These are phyloP conservation scores for Rubia tinctorum DNA, from an alignment of 305 asterid species.

Conservation along the genomic window DNA sequence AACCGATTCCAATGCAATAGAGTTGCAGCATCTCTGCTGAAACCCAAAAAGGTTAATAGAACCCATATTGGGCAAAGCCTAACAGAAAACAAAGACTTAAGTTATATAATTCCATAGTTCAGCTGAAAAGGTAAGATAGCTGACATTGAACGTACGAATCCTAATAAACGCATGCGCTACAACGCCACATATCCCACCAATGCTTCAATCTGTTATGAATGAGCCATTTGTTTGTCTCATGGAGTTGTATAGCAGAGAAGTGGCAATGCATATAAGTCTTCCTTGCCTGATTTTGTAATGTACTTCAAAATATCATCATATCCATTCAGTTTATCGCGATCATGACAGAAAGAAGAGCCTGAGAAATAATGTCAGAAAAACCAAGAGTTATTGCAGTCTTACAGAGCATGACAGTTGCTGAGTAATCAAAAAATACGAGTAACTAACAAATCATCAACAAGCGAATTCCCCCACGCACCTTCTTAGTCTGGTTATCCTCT, in stretches of 20 bases:
- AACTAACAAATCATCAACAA: not conserved
- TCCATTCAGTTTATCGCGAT: slow-evolving; percentile 52
- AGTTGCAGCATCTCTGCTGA: slow-evolving; percentile 96
- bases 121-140: slow-evolving; percentile 11
- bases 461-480: too few relatives aligned
- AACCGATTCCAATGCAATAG: slow-evolving; percentile 99
- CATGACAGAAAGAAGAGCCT: slow-evolving; percentile 38
- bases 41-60: slow-evolving; percentile 97
- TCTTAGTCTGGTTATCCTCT: too few relatives aligned
- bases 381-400: not conserved
- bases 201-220: slow-evolving; percentile 78
- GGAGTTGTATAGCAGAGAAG: slow-evolving; percentile 72
- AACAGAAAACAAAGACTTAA: slow-evolving; percentile 19
- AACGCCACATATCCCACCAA: slow-evolving; percentile 81
- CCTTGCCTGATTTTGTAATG: slow-evolving; percentile 87
- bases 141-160: slow-evolving; percentile 41
- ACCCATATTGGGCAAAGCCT: slow-evolving; percentile 95
- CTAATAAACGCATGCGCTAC: slow-evolving; percentile 79
- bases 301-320: slow-evolving; percentile 50
- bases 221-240: slow-evolving; percentile 94
- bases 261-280: slow-evolving; percentile 33
- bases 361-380: slow-evolving; percentile 24
- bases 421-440: not conserved
- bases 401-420: slow-evolving; percentile 2
- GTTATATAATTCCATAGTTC: slow-evolving; percentile 9